Conservation (phyloP, 768 basidiomycete species). For the Lactarius hatsudake region DNA sequence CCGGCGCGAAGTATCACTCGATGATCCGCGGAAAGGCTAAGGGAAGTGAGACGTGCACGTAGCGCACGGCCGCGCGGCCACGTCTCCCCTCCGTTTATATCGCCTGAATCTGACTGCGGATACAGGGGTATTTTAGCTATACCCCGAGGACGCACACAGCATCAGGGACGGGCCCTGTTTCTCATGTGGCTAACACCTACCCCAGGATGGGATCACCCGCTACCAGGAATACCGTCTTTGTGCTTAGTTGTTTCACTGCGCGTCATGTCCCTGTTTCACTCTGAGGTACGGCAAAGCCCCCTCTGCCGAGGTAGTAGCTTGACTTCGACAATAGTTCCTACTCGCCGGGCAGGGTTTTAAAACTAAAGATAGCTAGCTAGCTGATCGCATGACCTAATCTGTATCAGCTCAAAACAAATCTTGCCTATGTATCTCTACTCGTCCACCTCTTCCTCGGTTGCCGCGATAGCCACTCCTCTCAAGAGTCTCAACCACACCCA, state of each 20-base stretch:
- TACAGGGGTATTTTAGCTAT: not conserved
- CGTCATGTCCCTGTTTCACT: not conserved
- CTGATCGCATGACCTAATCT: not conserved
- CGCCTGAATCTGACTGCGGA: not conserved
- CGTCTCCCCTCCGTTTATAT: slow-evolving; percentile 1
- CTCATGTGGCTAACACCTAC: not conserved
- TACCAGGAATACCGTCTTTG: not conserved
- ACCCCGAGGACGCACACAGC: too few species aligned
- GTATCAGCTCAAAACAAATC: not conserved
- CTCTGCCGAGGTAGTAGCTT: not conserved
- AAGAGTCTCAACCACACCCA: slow-evolving; percentile 71
- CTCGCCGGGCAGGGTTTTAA: not conserved
- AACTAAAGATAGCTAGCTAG: not conserved
- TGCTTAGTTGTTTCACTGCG: not conserved
- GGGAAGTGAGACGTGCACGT: not conserved
- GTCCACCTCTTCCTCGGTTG: slow-evolving; percentile 14
- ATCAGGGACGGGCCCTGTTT: too few species aligned
- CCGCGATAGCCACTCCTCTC: slow-evolving; percentile 33
- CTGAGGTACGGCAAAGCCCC: not conserved
- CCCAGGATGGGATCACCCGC: not conserved
- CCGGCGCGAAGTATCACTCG: not conserved
- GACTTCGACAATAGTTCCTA: not conserved
- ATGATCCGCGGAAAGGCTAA: not conserved
- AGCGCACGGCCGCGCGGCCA: not conserved
- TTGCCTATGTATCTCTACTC: not conserved